Conservation (phyloP, 371 early-diverging fungal species). For the Apophysomyces elegans region DNA sequence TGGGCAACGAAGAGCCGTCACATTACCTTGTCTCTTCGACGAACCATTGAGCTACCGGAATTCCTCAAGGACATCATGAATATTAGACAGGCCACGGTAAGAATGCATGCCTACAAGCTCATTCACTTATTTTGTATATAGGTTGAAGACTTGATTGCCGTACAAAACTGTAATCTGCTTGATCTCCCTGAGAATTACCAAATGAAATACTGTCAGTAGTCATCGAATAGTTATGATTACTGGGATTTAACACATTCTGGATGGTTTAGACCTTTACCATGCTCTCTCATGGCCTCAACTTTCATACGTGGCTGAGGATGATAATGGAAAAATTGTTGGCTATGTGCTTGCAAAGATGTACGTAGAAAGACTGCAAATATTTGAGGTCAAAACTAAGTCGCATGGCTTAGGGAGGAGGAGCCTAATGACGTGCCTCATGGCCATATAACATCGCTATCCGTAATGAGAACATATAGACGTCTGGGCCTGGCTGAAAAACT, state of each 20-base stretch:
- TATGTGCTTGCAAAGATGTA: slow-evolving; percentile 98
- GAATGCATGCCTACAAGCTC: not conserved
- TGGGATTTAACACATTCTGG: not conserved
- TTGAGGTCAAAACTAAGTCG: not conserved
- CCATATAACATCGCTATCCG: slow-evolving; percentile 96
- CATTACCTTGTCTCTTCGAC: slow-evolving; percentile 3
- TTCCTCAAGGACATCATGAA: slow-evolving; percentile 44
- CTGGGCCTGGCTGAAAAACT: slow-evolving; percentile 95
- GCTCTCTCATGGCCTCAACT: slow-evolving; percentile 96
- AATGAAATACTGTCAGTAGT: slow-evolving; percentile 91
- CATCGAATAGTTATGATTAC: not conserved
- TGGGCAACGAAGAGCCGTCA: not conserved
- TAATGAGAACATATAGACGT: slow-evolving; percentile 94
- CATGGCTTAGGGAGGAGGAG: slow-evolving; percentile 81
- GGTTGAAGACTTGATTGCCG: slow-evolving; percentile 78
- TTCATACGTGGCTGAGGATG: slow-evolving; percentile 93
- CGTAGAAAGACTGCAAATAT: slow-evolving; percentile 5
- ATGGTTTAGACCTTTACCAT: slow-evolving; percentile 84
- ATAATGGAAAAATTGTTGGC: slow-evolving; percentile 90
- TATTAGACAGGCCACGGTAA: slow-evolving; percentile 72
- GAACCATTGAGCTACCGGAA: too few relatives aligned
- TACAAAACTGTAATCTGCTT: slow-evolving; percentile 96
- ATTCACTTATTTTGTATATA: slow-evolving; percentile 25
- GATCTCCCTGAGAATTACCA: slow-evolving; percentile 99
- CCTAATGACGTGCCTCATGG: slow-evolving; percentile 80